Conservation (phyloP, 768 basidiomycete species). For the Mycena vitilis region DNA sequence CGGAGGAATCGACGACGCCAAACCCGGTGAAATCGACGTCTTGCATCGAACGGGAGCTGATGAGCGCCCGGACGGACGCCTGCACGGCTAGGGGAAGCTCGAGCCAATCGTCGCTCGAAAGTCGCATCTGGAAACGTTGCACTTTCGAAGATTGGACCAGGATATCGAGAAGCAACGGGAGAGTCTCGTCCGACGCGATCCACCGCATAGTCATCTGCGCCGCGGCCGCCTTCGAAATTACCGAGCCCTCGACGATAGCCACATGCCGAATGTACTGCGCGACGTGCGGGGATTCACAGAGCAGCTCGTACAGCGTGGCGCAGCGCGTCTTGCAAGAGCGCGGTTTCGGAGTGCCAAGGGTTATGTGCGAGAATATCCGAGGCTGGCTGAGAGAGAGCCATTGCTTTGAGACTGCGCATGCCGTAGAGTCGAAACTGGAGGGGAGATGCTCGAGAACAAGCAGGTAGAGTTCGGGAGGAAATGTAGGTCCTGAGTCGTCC, state of each 20-base stretch:
- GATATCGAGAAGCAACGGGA: slow-evolving; percentile 13
- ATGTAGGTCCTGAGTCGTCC: background rate
- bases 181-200: slow-evolving; percentile 17
- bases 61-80: slow-evolving; percentile 13
- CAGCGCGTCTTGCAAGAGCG: background rate
- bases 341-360: slow-evolving; percentile 6
- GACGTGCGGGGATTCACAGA: slow-evolving; percentile 9
- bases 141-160: background rate
- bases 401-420: slow-evolving; percentile 18
- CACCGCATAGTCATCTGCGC: background rate
- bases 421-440: slow-evolving; percentile 2
- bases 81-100: slow-evolving; percentile 7
- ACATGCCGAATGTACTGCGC: slow-evolving; percentile 24
- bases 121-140: slow-evolving; percentile 20
- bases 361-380: slow-evolving; percentile 9
- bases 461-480: slow-evolving; percentile 22
- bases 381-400: slow-evolving; percentile 14
- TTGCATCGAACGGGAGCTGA: slow-evolving; percentile 11
- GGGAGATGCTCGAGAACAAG: slow-evolving; percentile 23
- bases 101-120: slow-evolving; percentile 11
- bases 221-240: background rate
- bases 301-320: slow-evolving; percentile 5
- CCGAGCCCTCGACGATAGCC: slow-evolving; percentile 1
- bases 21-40: slow-evolving; percentile 27
- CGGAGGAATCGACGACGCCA: background rate